A percentile compares a stretch with the other conserved stretches of the same genome.
Evolutionary conservation across 192 early-diverging fungal species (phyloP).

Genomic region (Geranomyces michiganensis): DNA sequence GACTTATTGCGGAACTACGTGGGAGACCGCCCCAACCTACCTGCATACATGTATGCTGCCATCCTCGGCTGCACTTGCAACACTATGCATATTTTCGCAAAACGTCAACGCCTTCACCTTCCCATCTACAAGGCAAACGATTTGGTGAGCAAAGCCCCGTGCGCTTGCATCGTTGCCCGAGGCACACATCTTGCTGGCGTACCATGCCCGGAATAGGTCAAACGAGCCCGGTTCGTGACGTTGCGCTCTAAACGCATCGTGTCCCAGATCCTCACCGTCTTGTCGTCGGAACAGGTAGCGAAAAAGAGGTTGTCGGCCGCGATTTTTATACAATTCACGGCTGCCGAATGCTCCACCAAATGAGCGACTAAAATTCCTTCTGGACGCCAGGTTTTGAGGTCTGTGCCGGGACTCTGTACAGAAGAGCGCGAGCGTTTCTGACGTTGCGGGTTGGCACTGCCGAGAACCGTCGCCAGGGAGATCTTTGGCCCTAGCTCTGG

Average conservation of each 20-base stretch:
- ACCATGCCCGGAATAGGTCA: constrained; percentile 72
- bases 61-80: constrained; percentile 79
- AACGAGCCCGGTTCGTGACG: constrained; percentile 75
- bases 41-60: constrained; percentile 80
- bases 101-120: constrained; percentile 77
- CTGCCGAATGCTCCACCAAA: constrained; percentile 75
- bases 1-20: too few relatives aligned
- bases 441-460: neutral
- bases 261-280: constrained; percentile 59
- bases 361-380: constrained; percentile 78
- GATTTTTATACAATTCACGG: constrained; percentile 50
- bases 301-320: constrained; percentile 56
- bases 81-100: constrained; percentile 75
- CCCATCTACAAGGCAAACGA: constrained; percentile 54
- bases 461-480: constrained; percentile 10
- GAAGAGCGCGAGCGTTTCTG: neutral
- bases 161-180: too few relatives aligned
- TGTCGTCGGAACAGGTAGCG: constrained; percentile 53
- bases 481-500: constrained; percentile 42
- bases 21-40: neutral
- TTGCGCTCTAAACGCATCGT: constrained; percentile 74
- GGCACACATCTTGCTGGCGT: neutral
- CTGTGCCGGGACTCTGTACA: constrained; percentile 5
- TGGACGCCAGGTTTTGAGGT: constrained; percentile 70
- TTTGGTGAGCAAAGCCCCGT: neutral